Conservation (phyloP, 2,329 filamentous ascomycete genomes). For the Nemania sp. region DNA sequence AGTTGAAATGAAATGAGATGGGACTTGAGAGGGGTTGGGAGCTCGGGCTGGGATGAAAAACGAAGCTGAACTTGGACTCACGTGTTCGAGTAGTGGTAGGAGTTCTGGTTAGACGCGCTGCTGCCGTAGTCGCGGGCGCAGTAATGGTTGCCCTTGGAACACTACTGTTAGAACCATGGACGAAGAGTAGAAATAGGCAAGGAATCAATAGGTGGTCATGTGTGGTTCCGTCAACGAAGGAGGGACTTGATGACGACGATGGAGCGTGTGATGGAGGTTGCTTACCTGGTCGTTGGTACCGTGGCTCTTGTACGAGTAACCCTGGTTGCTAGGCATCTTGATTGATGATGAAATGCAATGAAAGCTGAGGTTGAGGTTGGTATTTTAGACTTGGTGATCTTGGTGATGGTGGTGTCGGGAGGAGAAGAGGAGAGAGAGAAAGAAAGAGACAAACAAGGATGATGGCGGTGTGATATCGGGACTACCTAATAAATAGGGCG, state of each 20-base stretch:
- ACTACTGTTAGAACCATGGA: neutral
- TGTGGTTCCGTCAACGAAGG: no score
- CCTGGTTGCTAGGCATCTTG: constrained; percentile 49
- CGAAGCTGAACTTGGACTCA: no score
- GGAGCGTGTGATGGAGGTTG: neutral
- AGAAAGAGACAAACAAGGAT: neutral
- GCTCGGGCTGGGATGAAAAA: no score
- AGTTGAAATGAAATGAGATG: neutral
- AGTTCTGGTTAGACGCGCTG: constrained; percentile 66
- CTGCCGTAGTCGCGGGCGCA: constrained; percentile 73
- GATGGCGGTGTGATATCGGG: neutral
- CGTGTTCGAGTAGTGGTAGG: constrained; percentile 76
- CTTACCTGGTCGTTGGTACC: constrained; percentile 74
- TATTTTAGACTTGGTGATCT: neutral
- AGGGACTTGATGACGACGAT: neutral
- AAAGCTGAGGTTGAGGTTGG: neutral
- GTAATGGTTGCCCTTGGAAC: constrained; percentile 73
- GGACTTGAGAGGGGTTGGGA: no score
- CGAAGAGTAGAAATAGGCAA: no score
- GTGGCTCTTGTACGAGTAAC: constrained; percentile 60
- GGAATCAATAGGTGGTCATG: no score
- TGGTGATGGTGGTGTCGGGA: neutral
- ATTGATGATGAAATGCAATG: neutral
- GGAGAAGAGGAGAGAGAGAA: neutral
- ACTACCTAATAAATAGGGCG: neutral